Base-by-base conservation (phyloP, 78 protist species). In the Speleostelium caveatum region DNA sequence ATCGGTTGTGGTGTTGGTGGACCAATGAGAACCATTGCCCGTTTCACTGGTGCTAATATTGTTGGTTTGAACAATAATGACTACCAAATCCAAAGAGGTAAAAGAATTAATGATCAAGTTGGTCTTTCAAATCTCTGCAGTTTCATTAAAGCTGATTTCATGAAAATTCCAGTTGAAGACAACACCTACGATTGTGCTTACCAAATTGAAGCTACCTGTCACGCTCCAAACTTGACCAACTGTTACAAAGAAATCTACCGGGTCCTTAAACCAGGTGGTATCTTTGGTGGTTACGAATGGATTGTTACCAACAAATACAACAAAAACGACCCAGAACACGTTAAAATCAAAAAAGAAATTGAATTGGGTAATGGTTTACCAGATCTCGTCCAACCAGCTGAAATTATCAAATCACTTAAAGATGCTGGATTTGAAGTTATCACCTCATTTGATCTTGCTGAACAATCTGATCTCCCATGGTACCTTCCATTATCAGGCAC, bases 1-100 rank as follows among this genome's bases (percentile, higher is more conserved):
- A 67, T 95, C 55, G 99, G 99, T 59, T 97, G 99, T 85, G 99
- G 99, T 59, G 96, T 97, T 62, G 99, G 99, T 56, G 99, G 99
- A 22, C 99, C 98, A 21, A 4, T 26, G 28, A 76, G 98, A 30
- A 75, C 86, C 67, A 80, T 97, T 22, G 97, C 97, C 17, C 94
- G 96, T 36, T 94, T 89, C 96, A 60, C 97, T 21, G 96, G 98
- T 28, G 97, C 97, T 4, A 19, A 80, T 65, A 93, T 97, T 42
- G 78, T 67, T 2, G 99, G 98, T 41, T 17, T 96, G 30, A 97
- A 93, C 87, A 86, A 89, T 94, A 96, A 96, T 86, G 97, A 86
- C 59, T 88, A 96, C 92, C 97, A 97, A 95, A 90, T 96, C 51
- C 73, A 62, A 61, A 73, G 87, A 49, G 97, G 83, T 42, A 68